phyloP scores from a whole-genome alignment of 1,139 yeast genomes.

The Suhomyces yuchorum region DNA sequence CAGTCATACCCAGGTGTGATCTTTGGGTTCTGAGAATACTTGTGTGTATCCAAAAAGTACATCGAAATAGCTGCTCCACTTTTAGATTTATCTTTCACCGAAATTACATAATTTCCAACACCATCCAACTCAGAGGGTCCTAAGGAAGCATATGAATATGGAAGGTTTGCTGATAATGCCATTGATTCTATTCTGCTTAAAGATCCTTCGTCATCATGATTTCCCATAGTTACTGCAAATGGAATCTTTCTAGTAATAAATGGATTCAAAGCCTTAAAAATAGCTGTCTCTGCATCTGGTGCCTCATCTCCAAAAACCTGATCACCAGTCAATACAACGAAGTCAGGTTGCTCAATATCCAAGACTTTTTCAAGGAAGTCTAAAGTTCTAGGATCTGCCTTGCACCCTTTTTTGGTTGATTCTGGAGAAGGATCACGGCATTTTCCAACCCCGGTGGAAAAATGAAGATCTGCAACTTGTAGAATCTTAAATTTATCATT shows the following conservation, averaged over 20 bases:
- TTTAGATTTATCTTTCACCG: constrained; percentile 44
- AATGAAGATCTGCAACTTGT: constrained; percentile 87
- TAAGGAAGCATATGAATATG: constrained; percentile 60
- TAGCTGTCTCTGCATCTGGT: constrained; percentile 77
- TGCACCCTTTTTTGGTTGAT: constrained; percentile 48
- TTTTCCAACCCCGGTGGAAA: constrained; percentile 72
- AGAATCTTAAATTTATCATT: constrained; percentile 68
- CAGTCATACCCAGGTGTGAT: constrained; percentile 81
- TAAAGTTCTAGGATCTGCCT: constrained; percentile 73
- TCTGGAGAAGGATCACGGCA: constrained; percentile 72
- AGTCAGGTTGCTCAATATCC: constrained; percentile 73
- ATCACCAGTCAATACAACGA: constrained; percentile 86
- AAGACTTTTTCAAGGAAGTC: constrained; percentile 62
- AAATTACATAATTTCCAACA: constrained; percentile 72
- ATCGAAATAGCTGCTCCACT: constrained; percentile 54
- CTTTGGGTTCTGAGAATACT: constrained; percentile 65
- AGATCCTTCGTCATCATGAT: constrained; percentile 83
- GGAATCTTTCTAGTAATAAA: constrained; percentile 69
- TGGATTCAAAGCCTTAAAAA: constrained; percentile 77
- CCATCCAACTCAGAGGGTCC: constrained; percentile 76
- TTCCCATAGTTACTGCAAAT: constrained; percentile 78
- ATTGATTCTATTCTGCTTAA: constrained; percentile 62
- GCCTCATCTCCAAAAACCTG: constrained; percentile 71
- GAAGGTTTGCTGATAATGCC: constrained; percentile 55
- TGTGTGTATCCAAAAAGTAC: constrained; percentile 83